Percentiles rank a stretch among this genome's conserved stretches.
phyloP scores from a whole-genome alignment of 805 yeast species.

The Saccharomyces cerevisiae region DNA sequence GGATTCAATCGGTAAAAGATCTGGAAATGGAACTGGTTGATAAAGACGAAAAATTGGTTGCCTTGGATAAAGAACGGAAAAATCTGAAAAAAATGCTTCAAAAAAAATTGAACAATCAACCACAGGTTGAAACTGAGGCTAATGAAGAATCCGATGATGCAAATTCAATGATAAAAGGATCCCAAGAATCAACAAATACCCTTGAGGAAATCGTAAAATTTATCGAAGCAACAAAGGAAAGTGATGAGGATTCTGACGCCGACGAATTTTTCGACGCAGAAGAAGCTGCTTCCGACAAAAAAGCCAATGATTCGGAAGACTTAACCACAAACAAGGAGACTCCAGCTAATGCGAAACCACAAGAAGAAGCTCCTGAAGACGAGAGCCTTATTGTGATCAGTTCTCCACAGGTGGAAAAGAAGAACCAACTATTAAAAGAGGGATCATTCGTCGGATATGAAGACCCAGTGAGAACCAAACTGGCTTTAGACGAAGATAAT shows the following conservation, averaged over 20 bases:
- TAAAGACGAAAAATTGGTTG: constrained; percentile 53
- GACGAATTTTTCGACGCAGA: constrained; percentile 77
- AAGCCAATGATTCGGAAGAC: not conserved
- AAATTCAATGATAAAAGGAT: constrained; percentile 3
- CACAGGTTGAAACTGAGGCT: constrained; percentile 20
- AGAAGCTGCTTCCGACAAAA: constrained; percentile 27
- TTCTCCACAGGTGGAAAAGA: constrained; percentile 22
- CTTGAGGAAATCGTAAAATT: constrained; percentile 23
- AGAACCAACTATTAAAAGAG: constrained; percentile 27
- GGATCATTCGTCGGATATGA: constrained; percentile 71
- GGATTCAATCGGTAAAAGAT: constrained; percentile 68
- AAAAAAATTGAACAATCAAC: constrained; percentile 27
- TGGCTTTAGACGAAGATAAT: constrained; percentile 68
- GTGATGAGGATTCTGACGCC: constrained; percentile 37
- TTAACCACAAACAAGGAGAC: not conserved
- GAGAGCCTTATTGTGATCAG: constrained; percentile 6
- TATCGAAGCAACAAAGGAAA: constrained; percentile 19
- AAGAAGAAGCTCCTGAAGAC: not conserved
- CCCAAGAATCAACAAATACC: constrained; percentile 15
- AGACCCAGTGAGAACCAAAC: constrained; percentile 62
- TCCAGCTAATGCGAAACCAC: not conserved
- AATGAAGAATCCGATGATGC: not conserved
- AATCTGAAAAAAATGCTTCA: constrained; percentile 46
- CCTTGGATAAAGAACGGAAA: constrained; percentile 53
- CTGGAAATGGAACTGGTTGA: constrained; percentile 57